Evolutionary conservation across 1,284 basidiomycete species (phyloP), one percentile per base, ranked within the genome.

Genomic region (Prillingera fragicola): DNA sequence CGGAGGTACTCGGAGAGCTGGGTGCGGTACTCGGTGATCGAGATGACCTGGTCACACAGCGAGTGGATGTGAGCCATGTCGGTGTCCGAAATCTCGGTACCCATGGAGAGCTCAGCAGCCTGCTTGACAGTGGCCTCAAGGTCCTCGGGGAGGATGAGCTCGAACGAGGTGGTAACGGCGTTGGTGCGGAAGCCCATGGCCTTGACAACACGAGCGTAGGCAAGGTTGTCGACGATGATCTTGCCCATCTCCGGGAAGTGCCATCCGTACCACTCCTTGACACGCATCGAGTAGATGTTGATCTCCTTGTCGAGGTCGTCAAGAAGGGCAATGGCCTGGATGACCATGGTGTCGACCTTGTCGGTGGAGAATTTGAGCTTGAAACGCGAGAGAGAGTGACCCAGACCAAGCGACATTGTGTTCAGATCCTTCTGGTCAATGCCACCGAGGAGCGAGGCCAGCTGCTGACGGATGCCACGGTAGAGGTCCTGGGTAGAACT

Each of bases 191-290:
- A 89, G 51, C 88, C 90, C 87, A 95, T 91, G 28, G 77, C 72
- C 55, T 83, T 83, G 60, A 95, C 81, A 48, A 86, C 83, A 73
- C 91, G 94, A 48, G 95, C 90, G 70, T 97, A 98, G 19, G 92
- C 91, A 44, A 94, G 76, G 74, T 95, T 98, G 77, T 98, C 94
- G 55, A 84, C 82, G 58, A 97, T 86, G 70, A 98, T 96, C 77
- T 97, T 97, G 60, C 85, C 87, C 85, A 98, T 89, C 74, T 98
- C 94, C 9, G 94, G 94, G 80, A 97, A 97, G 76, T 98, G 94
- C 94, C 94, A 98, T 19, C 94, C 94, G 66, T 97, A 98, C 94
- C 94, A 98, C 79, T 97, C 94, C 80, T 97, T 97, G 45, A 95
- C 89, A 65, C 94, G 82, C 94, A 98, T 98, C 17, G 91, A 83